Evolutionary conservation across 768 basidiomycete species (phyloP), one percentile per base, ranked within the genome.

Genomic region (Lactarius psammicola): DNA sequence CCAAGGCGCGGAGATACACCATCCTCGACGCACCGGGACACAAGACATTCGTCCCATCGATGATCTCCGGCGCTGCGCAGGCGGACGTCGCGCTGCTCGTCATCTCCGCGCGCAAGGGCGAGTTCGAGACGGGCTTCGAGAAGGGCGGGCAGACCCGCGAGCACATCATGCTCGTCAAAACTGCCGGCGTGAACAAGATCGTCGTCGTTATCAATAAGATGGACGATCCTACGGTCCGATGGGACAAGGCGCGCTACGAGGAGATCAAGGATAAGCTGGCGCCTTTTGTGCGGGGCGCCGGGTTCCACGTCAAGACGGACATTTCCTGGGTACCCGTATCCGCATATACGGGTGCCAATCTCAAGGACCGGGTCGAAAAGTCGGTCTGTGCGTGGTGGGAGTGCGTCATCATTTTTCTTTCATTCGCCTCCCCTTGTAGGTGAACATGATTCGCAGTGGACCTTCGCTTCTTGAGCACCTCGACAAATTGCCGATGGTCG

Each of bases 71-170:
- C 62, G 97, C 97, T 13, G 95, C 97, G n/a, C 97, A 99, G 77
- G 97, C 97, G 46, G 95, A 98, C 77, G 85, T 98, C 67, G 96
- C 95, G 23, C 83, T 98, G 65, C 89, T 98, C 69, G 95, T 99
- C 72, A 94, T 99, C 73, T 98, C 95, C 3, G 94, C 97, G 26
- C 90, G 97, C 68, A 98, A 97, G 79, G 97, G 97, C 58, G 97
- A 99, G 78, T 99, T 98, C 72, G 97, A 99, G 80, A 98, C 97
- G 9, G 97, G 97, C 17, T 99, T 98, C 76, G 97, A 98, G 77
- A 87, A 86, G 75, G 97, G 97, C 54, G 97, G 97, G 5, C 97
- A 99, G 82, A 99, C 97, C 26, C 86, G 95, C 66, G 94, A 96
- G 78, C 97, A 98, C 74, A 89, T 98, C 77, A 94, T 98, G 90